Evolutionary conservation across 352 stramenopile species (phyloP).

Genomic region (Phytophthora pisi): DNA sequence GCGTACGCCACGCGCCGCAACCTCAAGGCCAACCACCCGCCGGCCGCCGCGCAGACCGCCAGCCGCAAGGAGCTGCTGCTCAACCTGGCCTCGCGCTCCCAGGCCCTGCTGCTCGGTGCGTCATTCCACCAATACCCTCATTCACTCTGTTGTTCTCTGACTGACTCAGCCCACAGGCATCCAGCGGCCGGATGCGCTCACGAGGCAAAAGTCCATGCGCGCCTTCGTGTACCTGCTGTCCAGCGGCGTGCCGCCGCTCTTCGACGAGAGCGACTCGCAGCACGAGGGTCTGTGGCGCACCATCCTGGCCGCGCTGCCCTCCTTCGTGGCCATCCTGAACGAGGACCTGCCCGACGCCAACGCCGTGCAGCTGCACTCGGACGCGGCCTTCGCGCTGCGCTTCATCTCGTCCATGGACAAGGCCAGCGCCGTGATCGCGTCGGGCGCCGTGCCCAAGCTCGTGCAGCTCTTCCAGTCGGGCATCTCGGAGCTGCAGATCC

Average conservation of each 20-base stretch:
- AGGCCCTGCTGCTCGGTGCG: conserved; percentile 74
- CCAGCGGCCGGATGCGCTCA: conserved; percentile 74
- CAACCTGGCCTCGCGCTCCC: conserved; percentile 78
- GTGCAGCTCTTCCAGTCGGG: conserved; percentile 86
- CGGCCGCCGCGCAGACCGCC: conserved; percentile 41
- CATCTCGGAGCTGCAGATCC: conserved; percentile 89
- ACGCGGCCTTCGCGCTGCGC: conserved; percentile 84
- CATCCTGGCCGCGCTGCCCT: conserved; percentile 80
- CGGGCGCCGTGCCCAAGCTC: conserved; percentile 74
- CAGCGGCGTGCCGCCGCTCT: conserved; percentile 83
- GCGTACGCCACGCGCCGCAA: conserved; percentile 87
- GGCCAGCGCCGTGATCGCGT: conserved; percentile 69
- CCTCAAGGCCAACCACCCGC: conserved; percentile 79
- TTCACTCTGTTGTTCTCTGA: neutral
- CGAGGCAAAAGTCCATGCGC: conserved; percentile 84
- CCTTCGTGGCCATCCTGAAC: conserved; percentile 81
- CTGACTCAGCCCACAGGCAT: conserved; percentile 49
- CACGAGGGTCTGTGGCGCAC: conserved; percentile 82
- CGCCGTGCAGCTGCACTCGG: conserved; percentile 80
- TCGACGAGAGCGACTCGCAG: conserved; percentile 85
- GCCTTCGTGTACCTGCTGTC: conserved; percentile 89
- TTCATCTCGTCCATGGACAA: conserved; percentile 92
- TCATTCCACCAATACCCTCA: neutral
- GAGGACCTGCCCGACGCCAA: conserved; percentile 65
- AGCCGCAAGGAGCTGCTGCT: conserved; percentile 77